These are phyloP conservation scores for Leptographium flavum DNA, from an alignment of 2,329 filamentous ascomycete genomes.

Conservation along the genomic window DNA sequence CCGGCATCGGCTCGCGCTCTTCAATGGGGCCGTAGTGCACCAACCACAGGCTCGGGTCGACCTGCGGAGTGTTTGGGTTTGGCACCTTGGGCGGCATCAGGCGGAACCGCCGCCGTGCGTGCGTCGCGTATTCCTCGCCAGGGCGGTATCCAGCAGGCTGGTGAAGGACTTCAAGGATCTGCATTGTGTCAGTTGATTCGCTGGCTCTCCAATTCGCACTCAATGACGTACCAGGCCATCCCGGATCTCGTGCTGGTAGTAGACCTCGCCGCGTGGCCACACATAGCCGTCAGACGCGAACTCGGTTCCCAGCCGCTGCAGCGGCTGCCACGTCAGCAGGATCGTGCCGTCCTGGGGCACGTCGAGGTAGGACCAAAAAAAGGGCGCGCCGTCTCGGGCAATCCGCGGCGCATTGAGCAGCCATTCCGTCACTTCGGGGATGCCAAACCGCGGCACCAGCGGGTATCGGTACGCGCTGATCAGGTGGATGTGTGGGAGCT, in stretches of 20 bases:
- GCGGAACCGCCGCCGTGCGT: conserved; percentile 75
- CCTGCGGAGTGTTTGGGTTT: conserved; percentile 50
- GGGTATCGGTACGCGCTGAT: conserved; percentile 76
- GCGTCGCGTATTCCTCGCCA: conserved; percentile 59
- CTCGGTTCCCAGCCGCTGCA: conserved; percentile 52
- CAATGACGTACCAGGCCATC: conserved; percentile 36
- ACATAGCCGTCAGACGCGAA: conserved; percentile 88
- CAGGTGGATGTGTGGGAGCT: conserved; percentile 84
- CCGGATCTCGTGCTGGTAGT: conserved; percentile 58
- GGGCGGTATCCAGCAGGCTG: conserved; percentile 65
- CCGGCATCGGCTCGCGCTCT: conserved; percentile 56
- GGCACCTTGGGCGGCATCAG: conserved; percentile 59
- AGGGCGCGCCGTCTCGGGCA: conserved; percentile 68
- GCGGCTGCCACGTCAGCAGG: conserved; percentile 78
- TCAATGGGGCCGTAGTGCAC: conserved; percentile 78
- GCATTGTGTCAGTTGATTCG: not conserved
- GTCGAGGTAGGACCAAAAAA: conserved; percentile 89
- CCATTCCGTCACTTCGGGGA: conserved; percentile 69
- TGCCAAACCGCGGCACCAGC: conserved; percentile 51
- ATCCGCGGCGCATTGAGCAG: conserved; percentile 73
- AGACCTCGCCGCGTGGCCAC: conserved; percentile 71
- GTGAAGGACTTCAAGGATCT: conserved; percentile 82
- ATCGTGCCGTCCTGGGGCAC: conserved; percentile 69
- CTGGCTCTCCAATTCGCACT: not conserved
- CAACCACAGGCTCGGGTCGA: conserved; percentile 77